Evolutionary conservation across 306 rosid species (phyloP).

Genomic region (Ochetophila trinervis): DNA sequence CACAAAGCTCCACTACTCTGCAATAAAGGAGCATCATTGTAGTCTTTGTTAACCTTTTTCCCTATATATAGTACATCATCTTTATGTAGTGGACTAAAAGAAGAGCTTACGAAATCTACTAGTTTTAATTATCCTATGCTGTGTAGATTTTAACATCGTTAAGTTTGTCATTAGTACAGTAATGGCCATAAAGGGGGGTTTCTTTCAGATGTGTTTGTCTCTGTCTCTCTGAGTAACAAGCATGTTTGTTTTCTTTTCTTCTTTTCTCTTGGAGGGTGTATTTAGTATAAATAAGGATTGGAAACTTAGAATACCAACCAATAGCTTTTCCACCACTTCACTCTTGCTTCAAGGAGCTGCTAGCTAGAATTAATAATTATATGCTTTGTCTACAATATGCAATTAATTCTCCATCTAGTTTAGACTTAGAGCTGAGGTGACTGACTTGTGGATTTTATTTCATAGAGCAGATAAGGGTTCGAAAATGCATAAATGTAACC

Average conservation of each 20-base stretch:
- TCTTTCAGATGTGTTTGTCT: background rate
- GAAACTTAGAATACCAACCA: slow-evolving; percentile 11
- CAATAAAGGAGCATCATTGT: slow-evolving; percentile 35
- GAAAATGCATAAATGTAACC: too few species aligned
- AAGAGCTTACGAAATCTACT: slow-evolving; percentile 24
- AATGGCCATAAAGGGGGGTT: slow-evolving; percentile 12
- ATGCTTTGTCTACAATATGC: slow-evolving; percentile 1
- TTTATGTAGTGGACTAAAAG: slow-evolving; percentile 25
- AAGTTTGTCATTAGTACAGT: slow-evolving; percentile 13
- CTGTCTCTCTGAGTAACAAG: background rate
- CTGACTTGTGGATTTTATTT: too few species aligned
- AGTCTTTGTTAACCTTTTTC: slow-evolving; percentile 38
- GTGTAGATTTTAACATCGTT: slow-evolving; percentile 26
- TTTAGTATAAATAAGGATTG: slow-evolving; percentile 7
- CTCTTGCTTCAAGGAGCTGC: slow-evolving; percentile 15
- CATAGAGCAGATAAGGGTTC: too few species aligned
- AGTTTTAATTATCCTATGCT: slow-evolving; percentile 26
- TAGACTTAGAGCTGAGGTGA: background rate
- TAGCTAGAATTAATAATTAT: background rate
- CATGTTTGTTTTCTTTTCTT: too few species aligned
- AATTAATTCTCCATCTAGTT: background rate
- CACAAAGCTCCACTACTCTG: slow-evolving; percentile 40
- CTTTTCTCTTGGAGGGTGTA: background rate
- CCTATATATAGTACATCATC: slow-evolving; percentile 24
- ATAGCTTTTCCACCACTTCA: slow-evolving; percentile 13